Percentiles rank a stretch among this genome's conserved stretches.
phyloP scores from a whole-genome alignment of 176 grass and related monocot genomes.

The Eragrostis nindensis region DNA sequence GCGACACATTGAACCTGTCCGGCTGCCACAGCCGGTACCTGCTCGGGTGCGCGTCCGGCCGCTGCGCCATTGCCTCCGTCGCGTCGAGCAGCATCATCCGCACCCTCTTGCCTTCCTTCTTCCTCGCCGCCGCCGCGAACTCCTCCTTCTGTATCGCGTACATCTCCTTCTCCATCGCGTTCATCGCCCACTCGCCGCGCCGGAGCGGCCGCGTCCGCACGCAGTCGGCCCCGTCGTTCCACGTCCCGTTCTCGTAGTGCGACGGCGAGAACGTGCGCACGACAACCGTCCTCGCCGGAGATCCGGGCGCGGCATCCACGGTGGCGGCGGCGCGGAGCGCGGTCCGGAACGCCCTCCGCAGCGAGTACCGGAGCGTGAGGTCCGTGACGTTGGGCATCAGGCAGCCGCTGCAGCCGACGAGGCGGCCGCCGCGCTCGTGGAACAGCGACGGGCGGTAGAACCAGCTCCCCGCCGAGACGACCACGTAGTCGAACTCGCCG shows the following conservation, averaged over 20 bases:
- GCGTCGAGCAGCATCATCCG: conserved; percentile 59
- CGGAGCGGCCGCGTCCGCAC: conserved; percentile 41
- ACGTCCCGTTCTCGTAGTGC: conserved; percentile 69
- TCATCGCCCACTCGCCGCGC: conserved; percentile 34
- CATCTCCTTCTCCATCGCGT: conserved; percentile 40
- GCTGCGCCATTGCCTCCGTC: conserved; percentile 49
- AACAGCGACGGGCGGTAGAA: conserved; percentile 56
- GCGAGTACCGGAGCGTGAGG: conserved; percentile 50
- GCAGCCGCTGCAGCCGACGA: conserved; percentile 58
- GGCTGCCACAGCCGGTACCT: conserved; percentile 47
- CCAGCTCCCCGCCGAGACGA: conserved; percentile 69
- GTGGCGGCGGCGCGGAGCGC: conserved; percentile 1
- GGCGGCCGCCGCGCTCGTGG: conserved; percentile 30
- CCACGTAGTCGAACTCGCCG: conserved; percentile 23
- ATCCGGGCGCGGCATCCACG: neutral
- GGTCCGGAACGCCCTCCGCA: conserved; percentile 21
- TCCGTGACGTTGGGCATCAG: conserved; percentile 40
- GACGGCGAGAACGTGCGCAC: conserved; percentile 60
- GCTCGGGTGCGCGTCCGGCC: conserved; percentile 75
- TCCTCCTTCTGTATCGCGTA: conserved; percentile 45
- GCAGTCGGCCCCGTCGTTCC: conserved; percentile 65
- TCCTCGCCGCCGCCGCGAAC: conserved; percentile 27
- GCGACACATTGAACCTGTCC: conserved; percentile 45
- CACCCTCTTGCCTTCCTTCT: neutral
- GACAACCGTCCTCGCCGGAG: conserved; percentile 37